Conservation (phyloP, 2,329 filamentous ascomycete genomes). For the Talaromyces atroroseus region DNA sequence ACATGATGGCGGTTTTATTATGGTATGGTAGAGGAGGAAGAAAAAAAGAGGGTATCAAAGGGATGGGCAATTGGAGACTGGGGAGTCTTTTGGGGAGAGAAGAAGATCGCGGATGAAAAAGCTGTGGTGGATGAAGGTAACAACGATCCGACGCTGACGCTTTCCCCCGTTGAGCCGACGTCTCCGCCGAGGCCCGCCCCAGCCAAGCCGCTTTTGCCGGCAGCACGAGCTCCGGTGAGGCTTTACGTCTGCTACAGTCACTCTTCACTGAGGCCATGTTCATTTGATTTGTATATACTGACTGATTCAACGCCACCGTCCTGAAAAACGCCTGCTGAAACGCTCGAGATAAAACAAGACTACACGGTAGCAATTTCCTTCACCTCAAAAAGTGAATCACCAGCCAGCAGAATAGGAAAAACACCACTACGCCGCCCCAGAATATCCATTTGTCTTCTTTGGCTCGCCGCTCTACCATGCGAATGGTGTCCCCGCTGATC, state of each 20-base stretch:
- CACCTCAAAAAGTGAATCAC: constrained; percentile 80
- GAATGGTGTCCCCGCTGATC: constrained; percentile 89
- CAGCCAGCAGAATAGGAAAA: constrained; percentile 87
- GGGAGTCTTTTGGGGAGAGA: constrained; percentile 12
- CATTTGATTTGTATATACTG: no score
- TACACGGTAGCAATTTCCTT: neutral
- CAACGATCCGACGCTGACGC: constrained; percentile 1
- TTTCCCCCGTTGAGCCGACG: neutral
- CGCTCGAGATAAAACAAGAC: neutral
- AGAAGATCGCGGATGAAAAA: constrained; percentile 19
- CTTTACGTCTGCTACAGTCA: neutral
- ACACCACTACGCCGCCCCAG: constrained; percentile 75
- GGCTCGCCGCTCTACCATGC: constrained; percentile 88
- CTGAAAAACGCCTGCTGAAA: constrained; percentile 8
- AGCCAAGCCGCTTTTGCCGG: constrained; percentile 5
- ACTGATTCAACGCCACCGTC: neutral
- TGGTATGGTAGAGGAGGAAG: constrained; percentile 19
- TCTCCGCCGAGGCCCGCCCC: neutral
- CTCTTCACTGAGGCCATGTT: no score
- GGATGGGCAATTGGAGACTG: constrained; percentile 11
- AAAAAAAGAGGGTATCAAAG: neutral
- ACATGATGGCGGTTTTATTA: constrained; percentile 55
- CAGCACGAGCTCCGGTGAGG: no score
- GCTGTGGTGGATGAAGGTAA: constrained; percentile 10
- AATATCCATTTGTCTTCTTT: constrained; percentile 99